Conservation (phyloP, 2,329 filamentous ascomycete genomes). For the Graphilbum fragrans region DNA sequence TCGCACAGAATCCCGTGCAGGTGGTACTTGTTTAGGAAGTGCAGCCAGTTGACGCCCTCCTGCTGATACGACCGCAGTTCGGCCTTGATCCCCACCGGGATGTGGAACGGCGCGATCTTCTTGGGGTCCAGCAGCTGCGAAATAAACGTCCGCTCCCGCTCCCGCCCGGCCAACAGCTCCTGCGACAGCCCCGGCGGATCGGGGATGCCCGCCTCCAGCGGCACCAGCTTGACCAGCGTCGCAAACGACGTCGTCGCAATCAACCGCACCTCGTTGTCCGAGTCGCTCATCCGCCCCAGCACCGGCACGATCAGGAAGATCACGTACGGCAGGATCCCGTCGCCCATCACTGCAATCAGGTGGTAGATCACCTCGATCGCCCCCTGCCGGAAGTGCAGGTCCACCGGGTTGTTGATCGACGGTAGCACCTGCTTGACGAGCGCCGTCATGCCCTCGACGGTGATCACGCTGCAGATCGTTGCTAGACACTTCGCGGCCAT, state of each 20-base stretch:
- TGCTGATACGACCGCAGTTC: slow-evolving; percentile 95
- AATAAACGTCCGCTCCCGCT: slow-evolving; percentile 93
- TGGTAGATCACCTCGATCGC: slow-evolving; percentile 95
- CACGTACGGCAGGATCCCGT: slow-evolving; percentile 89
- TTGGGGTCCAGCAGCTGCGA: slow-evolving; percentile 91
- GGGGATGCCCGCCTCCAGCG: slow-evolving; percentile 91
- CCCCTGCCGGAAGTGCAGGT: slow-evolving; percentile 81
- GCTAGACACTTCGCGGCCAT: slow-evolving; percentile 96
- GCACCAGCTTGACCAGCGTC: slow-evolving; percentile 91
- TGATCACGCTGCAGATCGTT: slow-evolving; percentile 93
- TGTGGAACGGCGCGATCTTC: slow-evolving; percentile 87
- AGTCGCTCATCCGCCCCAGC: slow-evolving; percentile 94
- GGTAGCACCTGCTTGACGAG: slow-evolving; percentile 88
- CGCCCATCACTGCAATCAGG: slow-evolving; percentile 95
- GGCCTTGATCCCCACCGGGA: slow-evolving; percentile 94
- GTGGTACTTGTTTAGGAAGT: slow-evolving; percentile 96
- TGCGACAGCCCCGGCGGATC: slow-evolving; percentile 89
- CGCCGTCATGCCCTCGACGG: slow-evolving; percentile 89
- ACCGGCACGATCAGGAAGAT: slow-evolving; percentile 98
- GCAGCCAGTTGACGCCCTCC: slow-evolving; percentile 96
- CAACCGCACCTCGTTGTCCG: slow-evolving; percentile 86
- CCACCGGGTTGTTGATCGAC: slow-evolving; percentile 79
- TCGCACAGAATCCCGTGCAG: slow-evolving; percentile 97
- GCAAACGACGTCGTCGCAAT: slow-evolving; percentile 96
- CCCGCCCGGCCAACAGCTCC: slow-evolving; percentile 76